Conservation (phyloP, 2,329 filamentous ascomycete genomes). For the Penicillium sp. region DNA sequence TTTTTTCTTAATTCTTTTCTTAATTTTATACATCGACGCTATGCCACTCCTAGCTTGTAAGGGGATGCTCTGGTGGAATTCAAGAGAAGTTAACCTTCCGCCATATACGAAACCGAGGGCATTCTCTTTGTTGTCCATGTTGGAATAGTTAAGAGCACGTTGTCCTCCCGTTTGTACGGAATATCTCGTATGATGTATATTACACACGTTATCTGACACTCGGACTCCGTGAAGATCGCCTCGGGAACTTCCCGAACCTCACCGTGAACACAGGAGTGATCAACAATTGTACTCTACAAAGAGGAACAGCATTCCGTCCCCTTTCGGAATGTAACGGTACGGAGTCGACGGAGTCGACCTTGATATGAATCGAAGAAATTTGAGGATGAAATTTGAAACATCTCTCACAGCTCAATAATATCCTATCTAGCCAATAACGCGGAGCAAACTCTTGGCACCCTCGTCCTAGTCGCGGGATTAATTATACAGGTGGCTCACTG, state of each 20-base stretch:
- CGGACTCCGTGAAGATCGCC: not conserved
- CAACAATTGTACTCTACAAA: not conserved
- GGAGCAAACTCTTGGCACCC: not conserved
- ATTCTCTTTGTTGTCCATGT: not conserved
- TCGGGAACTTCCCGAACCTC: not conserved
- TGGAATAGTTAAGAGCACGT: no score
- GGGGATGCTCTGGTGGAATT: conserved; percentile 8
- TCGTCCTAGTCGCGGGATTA: not conserved
- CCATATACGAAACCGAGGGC: conserved; percentile 2
- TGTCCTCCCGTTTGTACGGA: no score
- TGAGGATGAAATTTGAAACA: not conserved
- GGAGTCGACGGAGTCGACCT: no score
- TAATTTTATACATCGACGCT: no score
- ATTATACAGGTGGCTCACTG: not conserved
- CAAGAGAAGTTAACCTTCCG: not conserved
- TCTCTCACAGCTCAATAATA: not conserved
- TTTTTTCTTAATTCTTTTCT: not conserved
- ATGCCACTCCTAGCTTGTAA: not conserved
- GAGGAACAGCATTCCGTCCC: not conserved
- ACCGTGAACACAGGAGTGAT: not conserved
- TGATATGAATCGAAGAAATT: not conserved
- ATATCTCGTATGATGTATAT: not conserved
- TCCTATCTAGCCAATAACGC: not conserved
- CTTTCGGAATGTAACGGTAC: not conserved
- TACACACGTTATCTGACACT: not conserved